These are phyloP conservation scores for Phylloporus sp. DNA, from an alignment of 768 basidiomycete genomes.

Conservation along the genomic window DNA sequence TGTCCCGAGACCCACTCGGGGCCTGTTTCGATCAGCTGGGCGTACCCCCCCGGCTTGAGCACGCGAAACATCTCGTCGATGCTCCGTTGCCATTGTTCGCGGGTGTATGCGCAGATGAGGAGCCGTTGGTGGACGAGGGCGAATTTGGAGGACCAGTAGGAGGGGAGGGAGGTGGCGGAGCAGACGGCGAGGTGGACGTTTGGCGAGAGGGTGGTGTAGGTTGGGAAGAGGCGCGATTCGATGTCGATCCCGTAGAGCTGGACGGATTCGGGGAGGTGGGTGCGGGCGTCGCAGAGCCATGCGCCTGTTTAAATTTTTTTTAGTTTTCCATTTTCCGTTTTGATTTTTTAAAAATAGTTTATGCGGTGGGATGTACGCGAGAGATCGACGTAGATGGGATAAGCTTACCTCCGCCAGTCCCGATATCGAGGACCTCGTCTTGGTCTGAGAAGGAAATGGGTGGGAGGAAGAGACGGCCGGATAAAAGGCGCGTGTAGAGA, in stretches of 20 bases:
- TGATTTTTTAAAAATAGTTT: too few species aligned
- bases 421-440: constrained; percentile 23
- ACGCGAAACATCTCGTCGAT: constrained; percentile 29
- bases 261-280: constrained; percentile 12
- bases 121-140: constrained; percentile 31
- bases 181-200: constrained; percentile 21
- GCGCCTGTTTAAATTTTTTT: constrained; percentile 8
- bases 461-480: constrained; percentile 19
- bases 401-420: constrained; percentile 17
- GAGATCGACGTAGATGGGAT: not conserved
- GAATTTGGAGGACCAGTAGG: constrained; percentile 29
- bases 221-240: constrained; percentile 19
- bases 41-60: constrained; percentile 30
- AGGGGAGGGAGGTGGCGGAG: constrained; percentile 27
- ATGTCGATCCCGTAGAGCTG: constrained; percentile 26
- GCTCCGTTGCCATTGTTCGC: constrained; percentile 24
- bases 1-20: constrained; percentile 14
- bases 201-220: not conserved
- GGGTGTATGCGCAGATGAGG: constrained; percentile 26
- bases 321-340: too few species aligned
- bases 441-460: constrained; percentile 11
- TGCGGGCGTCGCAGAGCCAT: constrained; percentile 20
- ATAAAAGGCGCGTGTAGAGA: constrained; percentile 20
- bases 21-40: constrained; percentile 29
- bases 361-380: too few species aligned